A percentile compares a stretch with the other conserved stretches of the same genome.
Evolutionary conservation across 305 asterid species (phyloP).

Genomic region (Solanum chacoense): DNA sequence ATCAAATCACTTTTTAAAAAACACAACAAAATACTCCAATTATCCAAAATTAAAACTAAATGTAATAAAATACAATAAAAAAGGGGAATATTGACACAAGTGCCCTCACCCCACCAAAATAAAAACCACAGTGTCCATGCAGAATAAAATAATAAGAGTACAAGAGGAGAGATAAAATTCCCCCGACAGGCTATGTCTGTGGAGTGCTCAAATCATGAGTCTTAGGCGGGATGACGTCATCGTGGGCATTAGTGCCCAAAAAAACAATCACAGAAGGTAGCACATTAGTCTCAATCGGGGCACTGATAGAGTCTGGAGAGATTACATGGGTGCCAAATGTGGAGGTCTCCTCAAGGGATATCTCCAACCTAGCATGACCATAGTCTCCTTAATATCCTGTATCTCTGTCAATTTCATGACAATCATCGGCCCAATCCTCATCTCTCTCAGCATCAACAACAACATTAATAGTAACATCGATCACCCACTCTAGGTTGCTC

Average conservation of each 20-base stretch:
- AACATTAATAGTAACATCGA: not conserved
- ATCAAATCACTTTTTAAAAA: not conserved
- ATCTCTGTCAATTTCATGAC: not conserved
- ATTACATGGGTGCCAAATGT: not conserved
- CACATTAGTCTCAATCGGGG: not conserved
- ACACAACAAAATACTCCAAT: not conserved
- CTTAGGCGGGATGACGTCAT: not conserved
- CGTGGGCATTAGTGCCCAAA: not conserved
- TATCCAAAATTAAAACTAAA: not conserved
- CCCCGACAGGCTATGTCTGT: not conserved
- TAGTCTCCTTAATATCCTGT: not conserved
- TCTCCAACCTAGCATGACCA: not conserved
- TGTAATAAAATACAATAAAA: no score
- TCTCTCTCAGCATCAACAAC: not conserved
- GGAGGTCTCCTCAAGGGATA: not conserved
- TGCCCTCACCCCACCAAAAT: not conserved
- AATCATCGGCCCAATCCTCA: not conserved
- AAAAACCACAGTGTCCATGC: not conserved
- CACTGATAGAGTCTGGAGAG: not conserved
- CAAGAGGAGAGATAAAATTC: not conserved
- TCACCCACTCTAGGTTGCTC: not conserved
- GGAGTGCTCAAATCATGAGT: not conserved
- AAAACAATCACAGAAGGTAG: not conserved
- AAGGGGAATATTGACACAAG: not conserved
- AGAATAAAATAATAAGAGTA: no score